Evolutionary conservation across 2,329 filamentous ascomycete genomes (phyloP).

Genomic region (Ophiostoma sp.): DNA sequence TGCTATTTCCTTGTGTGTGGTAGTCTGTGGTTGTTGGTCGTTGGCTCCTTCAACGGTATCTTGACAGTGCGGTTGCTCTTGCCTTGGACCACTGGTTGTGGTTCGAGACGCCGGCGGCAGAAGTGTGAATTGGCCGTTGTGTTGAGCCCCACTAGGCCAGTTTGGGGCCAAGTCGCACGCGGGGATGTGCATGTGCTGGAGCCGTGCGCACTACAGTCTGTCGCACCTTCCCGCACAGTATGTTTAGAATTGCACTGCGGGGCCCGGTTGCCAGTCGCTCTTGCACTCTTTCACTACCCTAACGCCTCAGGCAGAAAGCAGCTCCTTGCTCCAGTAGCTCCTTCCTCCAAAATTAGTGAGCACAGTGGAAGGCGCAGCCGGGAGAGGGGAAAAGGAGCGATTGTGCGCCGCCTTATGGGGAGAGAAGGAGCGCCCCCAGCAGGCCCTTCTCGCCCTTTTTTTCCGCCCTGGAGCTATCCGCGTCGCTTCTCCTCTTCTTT

Average conservation of each 20-base stretch:
- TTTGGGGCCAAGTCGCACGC: slow-evolving; percentile 14
- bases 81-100: neutral
- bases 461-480: neutral
- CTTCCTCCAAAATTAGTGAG: neutral
- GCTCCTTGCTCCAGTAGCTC: neutral
- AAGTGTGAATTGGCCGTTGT: slow-evolving; percentile 8
- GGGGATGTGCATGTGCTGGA: neutral
- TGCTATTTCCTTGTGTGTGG: neutral
- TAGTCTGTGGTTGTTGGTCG: neutral
- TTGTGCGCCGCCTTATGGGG: neutral
- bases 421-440: neutral
- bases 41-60: neutral
- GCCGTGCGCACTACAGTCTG: neutral
- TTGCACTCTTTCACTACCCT: neutral
- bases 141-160: slow-evolving; percentile 13
- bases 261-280: neutral
- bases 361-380: neutral
- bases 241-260: neutral
- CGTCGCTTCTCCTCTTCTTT: neutral
- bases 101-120: slow-evolving; percentile 14
- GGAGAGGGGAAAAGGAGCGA: neutral
- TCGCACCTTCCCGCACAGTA: neutral
- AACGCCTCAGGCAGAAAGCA: slow-evolving; percentile 13
- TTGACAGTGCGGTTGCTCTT: neutral
- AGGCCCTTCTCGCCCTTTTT: neutral